Evolutionary conservation across 1,284 basidiomycete genomes (phyloP).

Genomic region (Afroboletus lepidellus): DNA sequence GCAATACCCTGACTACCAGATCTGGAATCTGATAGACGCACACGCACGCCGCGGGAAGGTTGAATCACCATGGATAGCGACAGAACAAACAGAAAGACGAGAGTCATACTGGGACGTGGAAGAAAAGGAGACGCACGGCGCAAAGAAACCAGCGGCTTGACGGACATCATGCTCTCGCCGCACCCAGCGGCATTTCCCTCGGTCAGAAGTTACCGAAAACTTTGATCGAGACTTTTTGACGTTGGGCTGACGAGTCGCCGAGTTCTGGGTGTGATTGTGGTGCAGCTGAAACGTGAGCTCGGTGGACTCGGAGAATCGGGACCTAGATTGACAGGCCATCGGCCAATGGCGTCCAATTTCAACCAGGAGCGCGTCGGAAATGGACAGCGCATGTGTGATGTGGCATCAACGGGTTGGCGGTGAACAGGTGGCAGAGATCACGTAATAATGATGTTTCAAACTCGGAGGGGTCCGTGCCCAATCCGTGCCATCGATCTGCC

Average conservation of each 20-base stretch:
- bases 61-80: too few relatives aligned
- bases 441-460: background rate
- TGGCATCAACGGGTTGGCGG: slow-evolving; percentile 12
- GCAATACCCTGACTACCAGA: slow-evolving; percentile 19
- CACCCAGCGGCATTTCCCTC: background rate
- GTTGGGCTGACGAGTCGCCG: background rate
- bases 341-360: background rate
- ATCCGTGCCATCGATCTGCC: background rate
- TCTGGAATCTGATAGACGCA: background rate
- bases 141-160: background rate
- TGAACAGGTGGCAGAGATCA: slow-evolving; percentile 5
- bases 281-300: background rate
- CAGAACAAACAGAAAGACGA: background rate
- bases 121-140: background rate
- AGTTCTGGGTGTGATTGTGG: background rate
- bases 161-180: background rate
- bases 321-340: background rate
- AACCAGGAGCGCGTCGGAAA: background rate
- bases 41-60: background rate
- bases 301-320: background rate
- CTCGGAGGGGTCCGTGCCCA: background rate
- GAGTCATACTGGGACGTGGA: background rate
- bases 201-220: slow-evolving; percentile 3
- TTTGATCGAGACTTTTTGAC: background rate
- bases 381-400: slow-evolving; percentile 3